Conservation (phyloP, 176 grass and related monocot genomes). For the Hordeum vulgare region DNA sequence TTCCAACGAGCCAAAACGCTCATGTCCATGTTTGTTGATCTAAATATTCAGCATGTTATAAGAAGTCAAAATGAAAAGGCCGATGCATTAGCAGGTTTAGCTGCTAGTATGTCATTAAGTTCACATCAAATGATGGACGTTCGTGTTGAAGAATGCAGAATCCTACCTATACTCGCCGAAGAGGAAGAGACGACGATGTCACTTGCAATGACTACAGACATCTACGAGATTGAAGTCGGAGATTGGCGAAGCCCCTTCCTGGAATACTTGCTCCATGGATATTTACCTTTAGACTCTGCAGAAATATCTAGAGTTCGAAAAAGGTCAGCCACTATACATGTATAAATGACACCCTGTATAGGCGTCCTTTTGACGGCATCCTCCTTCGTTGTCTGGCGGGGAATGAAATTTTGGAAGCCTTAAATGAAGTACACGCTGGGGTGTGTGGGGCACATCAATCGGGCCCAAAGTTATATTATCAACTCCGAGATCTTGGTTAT, state of each 20-base stretch:
- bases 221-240: background rate
- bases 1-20: no score
- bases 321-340: background rate
- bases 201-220: background rate
- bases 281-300: background rate
- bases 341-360: background rate
- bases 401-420: no score
- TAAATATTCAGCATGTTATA: no score
- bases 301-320: background rate
- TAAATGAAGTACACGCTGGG: background rate
- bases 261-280: background rate
- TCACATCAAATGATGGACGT: no score
- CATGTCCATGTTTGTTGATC: no score
- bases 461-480: background rate
- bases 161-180: no score
- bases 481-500: background rate
- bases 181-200: no score
- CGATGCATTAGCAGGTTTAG: no score
- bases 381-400: background rate
- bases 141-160: no score
- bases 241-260: background rate
- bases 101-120: no score
- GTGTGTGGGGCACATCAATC: background rate
- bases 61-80: no score
- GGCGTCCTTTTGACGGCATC: background rate